phyloP scores from a whole-genome alignment of 768 basidiomycete species.

The Lactarius vividus region DNA sequence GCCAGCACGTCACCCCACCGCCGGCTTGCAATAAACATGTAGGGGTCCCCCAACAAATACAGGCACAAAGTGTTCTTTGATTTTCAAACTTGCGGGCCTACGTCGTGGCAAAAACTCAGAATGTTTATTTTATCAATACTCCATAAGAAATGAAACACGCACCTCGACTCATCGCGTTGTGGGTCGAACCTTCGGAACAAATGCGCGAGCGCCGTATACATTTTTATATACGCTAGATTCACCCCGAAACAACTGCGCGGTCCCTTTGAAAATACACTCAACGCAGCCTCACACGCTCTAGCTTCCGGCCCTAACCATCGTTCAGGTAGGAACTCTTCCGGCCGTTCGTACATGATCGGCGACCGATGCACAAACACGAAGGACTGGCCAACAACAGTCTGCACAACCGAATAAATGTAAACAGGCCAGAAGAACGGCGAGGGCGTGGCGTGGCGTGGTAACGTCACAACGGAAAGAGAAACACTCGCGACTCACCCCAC shows the following conservation, averaged over 20 bases:
- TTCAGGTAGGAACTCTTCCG: slow-evolving; percentile 41
- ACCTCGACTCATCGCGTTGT: slow-evolving; percentile 31
- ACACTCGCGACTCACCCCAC: slow-evolving; percentile 35
- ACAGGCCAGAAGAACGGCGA: neutral
- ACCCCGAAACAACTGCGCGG: slow-evolving; percentile 46
- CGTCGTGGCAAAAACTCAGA: neutral
- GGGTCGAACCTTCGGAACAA: slow-evolving; percentile 41
- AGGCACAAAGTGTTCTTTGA: slow-evolving; percentile 21
- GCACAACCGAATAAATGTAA: neutral
- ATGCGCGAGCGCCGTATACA: slow-evolving; percentile 43
- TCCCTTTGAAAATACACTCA: slow-evolving; percentile 46
- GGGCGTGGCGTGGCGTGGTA: neutral
- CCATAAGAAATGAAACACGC: neutral
- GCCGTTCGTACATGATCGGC: slow-evolving; percentile 42
- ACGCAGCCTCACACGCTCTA: slow-evolving; percentile 40
- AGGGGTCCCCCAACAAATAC: slow-evolving; percentile 9
- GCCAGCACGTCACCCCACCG: neutral
- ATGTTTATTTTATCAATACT: neutral
- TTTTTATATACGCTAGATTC: slow-evolving; percentile 46
- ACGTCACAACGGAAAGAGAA: neutral
- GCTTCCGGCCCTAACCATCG: slow-evolving; percentile 42
- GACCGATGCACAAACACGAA: slow-evolving; percentile 41
- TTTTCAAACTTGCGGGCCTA: slow-evolving; percentile 18
- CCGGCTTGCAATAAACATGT: slow-evolving; percentile 16
- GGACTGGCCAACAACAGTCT: slow-evolving; percentile 45